Base-by-base conservation (phyloP, 1,284 basidiomycete genomes). In the Fomes fomentarius region DNA sequence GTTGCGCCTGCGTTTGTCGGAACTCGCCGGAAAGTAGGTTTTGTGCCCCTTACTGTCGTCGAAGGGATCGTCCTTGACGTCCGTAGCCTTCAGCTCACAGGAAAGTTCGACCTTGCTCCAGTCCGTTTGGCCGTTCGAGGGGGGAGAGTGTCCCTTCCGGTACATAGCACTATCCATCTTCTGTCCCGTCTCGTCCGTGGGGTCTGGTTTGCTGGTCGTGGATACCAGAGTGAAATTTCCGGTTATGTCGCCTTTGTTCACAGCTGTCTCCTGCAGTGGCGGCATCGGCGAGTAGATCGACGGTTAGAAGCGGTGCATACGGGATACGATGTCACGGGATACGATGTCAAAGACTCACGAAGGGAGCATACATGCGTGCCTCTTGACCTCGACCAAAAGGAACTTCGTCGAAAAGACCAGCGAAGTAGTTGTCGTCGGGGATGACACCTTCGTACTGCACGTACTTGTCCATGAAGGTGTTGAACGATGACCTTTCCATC, bases 21-120 rank as follows among this genome's bases (percentile, higher is more conserved):
- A 22, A 22, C 8, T 28, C 7, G 25, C 3, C 25, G 6, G 12
- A n/a, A n/a, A 17, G 24, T 10, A 25, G 4, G n/a, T n/a, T n/a
- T n/a, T n/a, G n/a, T n/a, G n/a, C n/a, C n/a, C n/a, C n/a, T n/a
- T n/a, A n/a, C 7, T 28, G 24, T 25, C 41, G 41, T 28, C 5
- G 41, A 42, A 28, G 3, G 41, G 24, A 25, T 42, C 41, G 15
- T 10, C 34, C 17, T n/a, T 8, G 15, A n/a, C 5, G 3, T 42
- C 12, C 9, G 9, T 9, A n/a, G 19, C 17, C 24, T 26, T 42
- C 24, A 7, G 5, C 25, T 42, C 41, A n/a, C 26, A 15, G 3
- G 25, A 25, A 25, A 42, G n/a, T 14, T 45, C 42, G 14, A 52
- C 26, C 22, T 2, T n/a, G 12, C 43, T 45, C 50, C 50, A 52